A percentile compares a stretch with the other conserved stretches of the same genome.
Evolutionary conservation across 2,329 filamentous ascomycete species (phyloP).

Genomic region (Neonectria ditissima): DNA sequence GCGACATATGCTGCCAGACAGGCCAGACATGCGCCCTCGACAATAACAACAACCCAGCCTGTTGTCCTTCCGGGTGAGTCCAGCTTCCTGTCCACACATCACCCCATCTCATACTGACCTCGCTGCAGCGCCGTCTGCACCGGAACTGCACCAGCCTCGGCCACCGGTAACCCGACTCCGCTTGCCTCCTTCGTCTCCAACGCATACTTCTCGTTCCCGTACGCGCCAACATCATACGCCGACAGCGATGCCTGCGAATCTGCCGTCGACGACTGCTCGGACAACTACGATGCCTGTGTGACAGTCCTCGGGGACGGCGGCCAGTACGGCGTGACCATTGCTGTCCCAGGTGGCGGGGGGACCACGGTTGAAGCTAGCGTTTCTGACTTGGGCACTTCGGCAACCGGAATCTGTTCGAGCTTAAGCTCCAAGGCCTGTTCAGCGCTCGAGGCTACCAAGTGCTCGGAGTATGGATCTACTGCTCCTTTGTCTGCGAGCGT

Average conservation of each 20-base stretch:
- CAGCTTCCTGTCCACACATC: not conserved
- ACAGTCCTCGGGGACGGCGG: constrained; percentile 58
- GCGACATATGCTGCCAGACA: constrained; percentile 62
- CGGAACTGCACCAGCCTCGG: constrained; percentile 61
- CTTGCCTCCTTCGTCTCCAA: constrained; percentile 66
- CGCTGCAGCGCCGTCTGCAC: constrained; percentile 64
- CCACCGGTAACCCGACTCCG: constrained; percentile 51
- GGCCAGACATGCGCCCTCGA: constrained; percentile 65
- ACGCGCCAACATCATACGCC: constrained; percentile 64
- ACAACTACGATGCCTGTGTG: constrained; percentile 67
- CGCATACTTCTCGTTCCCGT: constrained; percentile 70
- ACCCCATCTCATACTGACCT: constrained; percentile 29
- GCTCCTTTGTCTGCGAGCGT: constrained; percentile 28
- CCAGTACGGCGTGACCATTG: constrained; percentile 65
- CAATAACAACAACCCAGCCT: constrained; percentile 61
- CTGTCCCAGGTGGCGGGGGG: constrained; percentile 65
- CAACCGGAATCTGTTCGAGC: constrained; percentile 67
- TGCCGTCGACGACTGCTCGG: constrained; percentile 63
- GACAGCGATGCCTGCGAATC: constrained; percentile 64
- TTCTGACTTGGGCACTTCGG: constrained; percentile 57
- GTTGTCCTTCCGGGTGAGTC: constrained; percentile 65
- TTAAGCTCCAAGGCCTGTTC: constrained; percentile 66
- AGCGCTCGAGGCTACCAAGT: constrained; percentile 56
- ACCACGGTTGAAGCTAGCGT: constrained; percentile 62
- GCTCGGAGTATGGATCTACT: constrained; percentile 44